Conservation (phyloP, 148 eudicot species). For the Suaeda aralocaspica region DNA sequence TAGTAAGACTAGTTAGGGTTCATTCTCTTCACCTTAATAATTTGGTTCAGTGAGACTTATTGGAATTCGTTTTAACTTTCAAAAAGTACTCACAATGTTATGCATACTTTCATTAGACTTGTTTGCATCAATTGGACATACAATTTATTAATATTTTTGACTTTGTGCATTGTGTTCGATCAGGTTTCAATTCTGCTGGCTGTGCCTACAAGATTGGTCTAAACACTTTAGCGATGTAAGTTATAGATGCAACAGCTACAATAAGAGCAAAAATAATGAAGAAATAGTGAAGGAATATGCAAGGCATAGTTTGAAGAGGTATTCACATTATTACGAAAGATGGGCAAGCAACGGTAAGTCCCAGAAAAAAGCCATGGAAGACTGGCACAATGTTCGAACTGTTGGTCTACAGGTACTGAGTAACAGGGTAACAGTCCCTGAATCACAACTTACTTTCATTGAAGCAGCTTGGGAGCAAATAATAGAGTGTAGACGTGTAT, state of each 20-base stretch:
- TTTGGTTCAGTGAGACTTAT: too few relatives aligned
- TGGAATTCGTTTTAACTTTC: too few relatives aligned
- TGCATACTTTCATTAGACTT: too few relatives aligned
- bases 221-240: conserved; percentile 30
- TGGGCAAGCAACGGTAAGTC: conserved; percentile 56
- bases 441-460: conserved; percentile 51
- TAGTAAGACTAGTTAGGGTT: too few relatives aligned
- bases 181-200: conserved; percentile 52
- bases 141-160: too few relatives aligned
- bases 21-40: too few relatives aligned
- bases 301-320: conserved; percentile 31
- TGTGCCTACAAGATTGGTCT: conserved; percentile 40
- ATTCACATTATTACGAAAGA: conserved; percentile 46
- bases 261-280: conserved; percentile 25
- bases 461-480: conserved; percentile 71
- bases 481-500: conserved; percentile 57
- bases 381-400: conserved; percentile 41
- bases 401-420: conserved; percentile 45
- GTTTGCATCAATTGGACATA: too few relatives aligned
- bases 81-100: too few relatives aligned
- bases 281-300: conserved; percentile 29
- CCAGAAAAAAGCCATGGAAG: conserved; percentile 56
- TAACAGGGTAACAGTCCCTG: conserved; percentile 40
- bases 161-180: too few relatives aligned
- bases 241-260: too few relatives aligned